These are phyloP conservation scores for Gossypium gossypioides DNA, from an alignment of 441 rosid genomes.

Conservation along the genomic window DNA sequence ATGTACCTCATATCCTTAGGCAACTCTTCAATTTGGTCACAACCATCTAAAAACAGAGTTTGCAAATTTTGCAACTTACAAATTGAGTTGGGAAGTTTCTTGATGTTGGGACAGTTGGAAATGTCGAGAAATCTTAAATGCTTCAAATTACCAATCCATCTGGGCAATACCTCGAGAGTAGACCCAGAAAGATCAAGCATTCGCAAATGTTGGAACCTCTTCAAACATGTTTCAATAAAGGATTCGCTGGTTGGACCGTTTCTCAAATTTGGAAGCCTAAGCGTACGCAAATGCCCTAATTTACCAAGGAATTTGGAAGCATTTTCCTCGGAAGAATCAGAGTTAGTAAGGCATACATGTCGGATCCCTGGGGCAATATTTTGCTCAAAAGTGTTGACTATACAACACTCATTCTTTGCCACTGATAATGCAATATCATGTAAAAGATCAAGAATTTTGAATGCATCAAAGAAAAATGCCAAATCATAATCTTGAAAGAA, in stretches of 20 bases:
- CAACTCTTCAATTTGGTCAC: slow-evolving; percentile 14
- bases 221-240: neutral
- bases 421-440: neutral
- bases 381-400: neutral
- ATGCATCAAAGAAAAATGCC: neutral
- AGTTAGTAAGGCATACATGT: neutral
- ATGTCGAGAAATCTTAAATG: slow-evolving; percentile 17
- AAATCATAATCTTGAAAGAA: neutral
- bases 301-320: neutral
- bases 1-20: slow-evolving; percentile 14
- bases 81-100: neutral
- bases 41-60: neutral
- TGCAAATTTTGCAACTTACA: slow-evolving; percentile 15
- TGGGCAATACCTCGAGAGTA: slow-evolving; percentile 7
- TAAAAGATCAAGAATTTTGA: neutral
- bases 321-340: neutral
- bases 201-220: neutral
- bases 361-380: neutral
- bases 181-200: slow-evolving; percentile 8
- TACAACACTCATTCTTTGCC: neutral
- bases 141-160: slow-evolving; percentile 3
- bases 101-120: neutral
- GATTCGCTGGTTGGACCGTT: neutral
- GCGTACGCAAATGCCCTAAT: neutral
- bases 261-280: neutral